These are phyloP conservation scores for Anthracocystis setariae DNA, from an alignment of 1,284 basidiomycete species.

Conservation along the genomic window DNA sequence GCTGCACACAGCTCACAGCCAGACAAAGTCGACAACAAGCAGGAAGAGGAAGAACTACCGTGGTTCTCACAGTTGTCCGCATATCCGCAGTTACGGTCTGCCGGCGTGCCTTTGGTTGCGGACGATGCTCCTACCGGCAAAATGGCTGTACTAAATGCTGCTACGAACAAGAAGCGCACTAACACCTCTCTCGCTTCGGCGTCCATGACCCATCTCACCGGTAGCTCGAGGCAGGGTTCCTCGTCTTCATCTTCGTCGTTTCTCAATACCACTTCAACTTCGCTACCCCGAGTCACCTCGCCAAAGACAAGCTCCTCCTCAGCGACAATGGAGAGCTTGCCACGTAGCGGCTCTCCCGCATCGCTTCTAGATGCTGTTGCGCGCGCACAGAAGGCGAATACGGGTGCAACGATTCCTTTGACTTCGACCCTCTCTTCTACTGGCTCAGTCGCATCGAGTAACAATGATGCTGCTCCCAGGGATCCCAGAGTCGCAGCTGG, in stretches of 20 bases:
- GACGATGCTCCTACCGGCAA: constrained; percentile 21
- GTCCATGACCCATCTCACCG: constrained; percentile 9
- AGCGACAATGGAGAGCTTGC: constrained; percentile 25
- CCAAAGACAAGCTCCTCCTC: constrained; percentile 18
- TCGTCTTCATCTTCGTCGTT: constrained; percentile 17
- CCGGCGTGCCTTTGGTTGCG: constrained; percentile 42
- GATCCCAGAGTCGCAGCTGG: neutral
- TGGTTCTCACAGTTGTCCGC: constrained; percentile 59
- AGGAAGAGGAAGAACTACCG: constrained; percentile 43
- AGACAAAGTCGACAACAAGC: constrained; percentile 5
- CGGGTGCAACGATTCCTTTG: constrained; percentile 4
- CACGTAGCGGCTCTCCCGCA: constrained; percentile 20
- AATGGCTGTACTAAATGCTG: constrained; percentile 6
- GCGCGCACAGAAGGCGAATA: constrained; percentile 2
- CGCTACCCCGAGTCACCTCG: constrained; percentile 25
- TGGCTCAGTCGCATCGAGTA: constrained; percentile 24
- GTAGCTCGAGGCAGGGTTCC: constrained; percentile 18
- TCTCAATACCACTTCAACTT: constrained; percentile 15
- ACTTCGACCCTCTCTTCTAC: constrained; percentile 30
- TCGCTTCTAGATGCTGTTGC: constrained; percentile 25
- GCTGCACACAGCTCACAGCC: no score
- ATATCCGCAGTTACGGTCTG: constrained; percentile 50
- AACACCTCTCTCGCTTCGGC: constrained; percentile 18
- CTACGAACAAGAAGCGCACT: constrained; percentile 18
- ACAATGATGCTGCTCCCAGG: neutral